These are phyloP conservation scores for Mrakia hoshinonis DNA, from an alignment of 768 basidiomycete genomes.

Conservation along the genomic window DNA sequence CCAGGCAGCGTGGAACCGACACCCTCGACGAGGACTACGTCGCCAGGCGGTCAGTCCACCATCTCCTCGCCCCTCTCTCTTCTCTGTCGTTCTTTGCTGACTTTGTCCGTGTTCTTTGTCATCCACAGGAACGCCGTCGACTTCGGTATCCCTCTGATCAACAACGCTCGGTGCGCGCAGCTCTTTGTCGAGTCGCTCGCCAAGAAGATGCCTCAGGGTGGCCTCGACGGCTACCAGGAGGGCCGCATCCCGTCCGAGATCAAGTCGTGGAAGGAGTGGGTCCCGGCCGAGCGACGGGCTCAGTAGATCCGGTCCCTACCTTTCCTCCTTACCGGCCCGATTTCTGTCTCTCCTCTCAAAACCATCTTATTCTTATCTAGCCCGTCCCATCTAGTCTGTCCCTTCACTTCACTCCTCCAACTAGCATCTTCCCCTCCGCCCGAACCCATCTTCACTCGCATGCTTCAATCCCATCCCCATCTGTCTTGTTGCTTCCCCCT, in stretches of 20 bases:
- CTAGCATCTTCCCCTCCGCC: no score
- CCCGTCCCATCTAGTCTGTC: no score
- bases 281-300: slow-evolving; percentile 3
- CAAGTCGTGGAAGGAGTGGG: slow-evolving; percentile 30
- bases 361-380: no score
- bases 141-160: slow-evolving; percentile 84
- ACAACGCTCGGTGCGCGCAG: slow-evolving; percentile 78
- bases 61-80: slow-evolving; percentile 17
- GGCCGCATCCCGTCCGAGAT: slow-evolving; percentile 86
- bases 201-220: slow-evolving; percentile 72
- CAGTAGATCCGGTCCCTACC: no score
- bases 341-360: no score
- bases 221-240: slow-evolving; percentile 67
- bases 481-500: no score
- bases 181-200: slow-evolving; percentile 55
- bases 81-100: neutral
- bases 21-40: slow-evolving; percentile 92
- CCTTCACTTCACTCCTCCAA: no score
- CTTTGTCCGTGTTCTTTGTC: neutral
- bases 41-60: slow-evolving; percentile 52
- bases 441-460: no score
- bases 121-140: slow-evolving; percentile 78
- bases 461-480: no score
- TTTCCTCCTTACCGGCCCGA: no score
- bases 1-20: slow-evolving; percentile 63